These are phyloP conservation scores for Wilhelminamyces savonicus DNA, from an alignment of 805 yeast genomes.

Conservation along the genomic window DNA sequence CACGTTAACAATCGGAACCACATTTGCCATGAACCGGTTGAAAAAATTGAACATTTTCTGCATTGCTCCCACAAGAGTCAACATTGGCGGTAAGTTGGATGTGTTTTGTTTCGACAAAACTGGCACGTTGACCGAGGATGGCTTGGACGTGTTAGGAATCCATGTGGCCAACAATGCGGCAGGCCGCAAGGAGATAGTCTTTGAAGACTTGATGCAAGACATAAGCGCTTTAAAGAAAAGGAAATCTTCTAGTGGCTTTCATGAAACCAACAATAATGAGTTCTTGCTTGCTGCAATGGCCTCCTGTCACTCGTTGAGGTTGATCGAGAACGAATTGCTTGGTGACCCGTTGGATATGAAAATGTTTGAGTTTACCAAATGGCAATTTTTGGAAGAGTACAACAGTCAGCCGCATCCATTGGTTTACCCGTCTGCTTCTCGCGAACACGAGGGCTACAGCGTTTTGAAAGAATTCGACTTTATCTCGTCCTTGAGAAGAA, in stretches of 20 bases:
- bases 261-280: slow-evolving; percentile 24
- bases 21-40: slow-evolving; percentile 78
- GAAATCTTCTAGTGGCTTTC: slow-evolving; percentile 2
- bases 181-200: slow-evolving; percentile 34
- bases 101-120: slow-evolving; percentile 93
- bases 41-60: slow-evolving; percentile 67
- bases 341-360: slow-evolving; percentile 94
- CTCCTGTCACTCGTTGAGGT: slow-evolving; percentile 82
- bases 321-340: slow-evolving; percentile 69
- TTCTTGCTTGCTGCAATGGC: slow-evolving; percentile 44
- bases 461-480: slow-evolving; percentile 67
- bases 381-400: slow-evolving; percentile 72
- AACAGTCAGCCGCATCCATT: no score
- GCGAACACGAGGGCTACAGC: slow-evolving; percentile 13
- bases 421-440: slow-evolving; percentile 12
- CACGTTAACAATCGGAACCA: slow-evolving; percentile 92
- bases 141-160: slow-evolving; percentile 73
- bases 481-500: slow-evolving; percentile 75
- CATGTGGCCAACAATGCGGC: slow-evolving; percentile 36
- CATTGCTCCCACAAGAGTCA: slow-evolving; percentile 89
- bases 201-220: slow-evolving; percentile 19
- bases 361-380: slow-evolving; percentile 86
- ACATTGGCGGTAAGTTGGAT: slow-evolving; percentile 93
- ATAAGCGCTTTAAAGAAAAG: slow-evolving; percentile 4
- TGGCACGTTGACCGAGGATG: slow-evolving; percentile 96